Base-by-base conservation (phyloP, 495 filamentous ascomycete species). In the Penicillium arizonense region DNA sequence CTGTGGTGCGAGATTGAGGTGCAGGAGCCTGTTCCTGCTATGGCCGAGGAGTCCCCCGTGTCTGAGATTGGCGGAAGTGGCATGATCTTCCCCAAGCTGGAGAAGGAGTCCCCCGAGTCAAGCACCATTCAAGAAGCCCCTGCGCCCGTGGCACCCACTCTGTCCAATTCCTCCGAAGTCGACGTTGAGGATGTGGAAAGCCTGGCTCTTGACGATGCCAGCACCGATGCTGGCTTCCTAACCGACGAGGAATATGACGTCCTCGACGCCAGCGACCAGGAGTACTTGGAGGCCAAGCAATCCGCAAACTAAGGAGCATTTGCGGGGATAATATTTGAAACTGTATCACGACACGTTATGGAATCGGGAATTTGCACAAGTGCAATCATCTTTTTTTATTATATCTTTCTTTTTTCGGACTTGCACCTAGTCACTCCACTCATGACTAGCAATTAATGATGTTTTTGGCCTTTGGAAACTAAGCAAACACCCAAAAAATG, bases 181-280 rank as follows among this genome's bases (percentile, higher is more conserved):
- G 82, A 85, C 46, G 60, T 86, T 9, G 85, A 90, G 18, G 88
- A 90, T 33, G 79, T 88, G 43, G 88, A 90, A 61, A 82, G 76
- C 59, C 59, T 82, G 40, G 87, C 85, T 64, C 59, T 83, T 20
- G 77, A 77, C 18, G 89, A 89, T 38, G 80, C 81, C 11, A 77
- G 72, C 14, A 75, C 77, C 9, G 75, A 77, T n/a, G 70, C 75
- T 45, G 87, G 84, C 7, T 96, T 95, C 78, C 69, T 95, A 71
- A 97, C 95, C 11, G 94, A 98, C 58, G 94, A 97, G 61, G 94
- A 98, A 74, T 98, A 96, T 61, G 94, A 98, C 57, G 87, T 97
- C 55, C 85, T 97, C 24, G 90, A 96, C 74, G 95, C 91, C 20
- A 95, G 89, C 53, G 95, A 97, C 55, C 91, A 96, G 63, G 94